phyloP scores from a whole-genome alignment of 768 basidiomycete species.

The Mycena maculata region DNA sequence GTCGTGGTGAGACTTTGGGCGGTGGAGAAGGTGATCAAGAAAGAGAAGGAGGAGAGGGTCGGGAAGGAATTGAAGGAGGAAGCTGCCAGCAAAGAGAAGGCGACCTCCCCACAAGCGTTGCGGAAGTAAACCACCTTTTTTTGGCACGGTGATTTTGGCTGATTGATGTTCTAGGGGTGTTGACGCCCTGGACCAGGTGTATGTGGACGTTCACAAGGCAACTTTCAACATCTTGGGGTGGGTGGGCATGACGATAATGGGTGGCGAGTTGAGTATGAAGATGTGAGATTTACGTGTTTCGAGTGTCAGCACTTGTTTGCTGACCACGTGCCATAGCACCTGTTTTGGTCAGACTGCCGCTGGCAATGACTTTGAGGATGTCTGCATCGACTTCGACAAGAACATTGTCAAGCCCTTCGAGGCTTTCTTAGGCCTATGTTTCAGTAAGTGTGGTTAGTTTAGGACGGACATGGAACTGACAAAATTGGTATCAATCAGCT shows the following conservation, averaged over 20 bases:
- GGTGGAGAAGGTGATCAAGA: background rate
- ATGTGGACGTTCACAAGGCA: background rate
- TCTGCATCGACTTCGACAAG: background rate
- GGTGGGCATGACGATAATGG: slow-evolving; percentile 6
- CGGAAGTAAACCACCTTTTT: background rate
- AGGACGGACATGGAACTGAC: no score
- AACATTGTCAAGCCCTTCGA: background rate
- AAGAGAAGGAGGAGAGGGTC: background rate
- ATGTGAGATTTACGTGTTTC: background rate
- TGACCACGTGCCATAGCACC: background rate
- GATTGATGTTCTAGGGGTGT: background rate
- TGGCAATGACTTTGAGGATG: slow-evolving; percentile 4
- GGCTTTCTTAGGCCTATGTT: background rate
- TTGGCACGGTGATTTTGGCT: background rate
- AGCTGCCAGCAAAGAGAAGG: background rate
- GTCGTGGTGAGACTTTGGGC: background rate
- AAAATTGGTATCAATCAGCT: no score
- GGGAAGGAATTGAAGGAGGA: background rate
- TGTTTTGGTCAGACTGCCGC: background rate
- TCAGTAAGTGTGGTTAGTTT: slow-evolving; percentile 6
- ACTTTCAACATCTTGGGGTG: background rate
- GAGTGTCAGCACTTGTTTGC: background rate
- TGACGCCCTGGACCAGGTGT: background rate
- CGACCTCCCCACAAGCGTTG: background rate
- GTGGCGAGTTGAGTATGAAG: slow-evolving; percentile 11